Evolutionary conservation across 352 stramenopile species (phyloP).

Genomic region (Phytophthora pluvialis): DNA sequence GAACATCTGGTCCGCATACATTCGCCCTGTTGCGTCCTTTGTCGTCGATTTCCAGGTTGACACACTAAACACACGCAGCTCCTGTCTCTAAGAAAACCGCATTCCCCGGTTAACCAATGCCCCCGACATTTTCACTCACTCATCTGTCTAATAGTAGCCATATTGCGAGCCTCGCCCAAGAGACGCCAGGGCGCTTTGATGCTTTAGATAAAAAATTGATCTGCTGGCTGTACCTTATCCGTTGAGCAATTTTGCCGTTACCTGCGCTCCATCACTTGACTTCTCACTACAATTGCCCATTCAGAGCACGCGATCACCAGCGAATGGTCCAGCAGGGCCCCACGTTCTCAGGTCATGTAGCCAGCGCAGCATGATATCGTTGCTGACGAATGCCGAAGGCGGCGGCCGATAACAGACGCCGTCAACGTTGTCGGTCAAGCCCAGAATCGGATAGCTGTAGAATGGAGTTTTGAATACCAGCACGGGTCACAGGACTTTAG

Average conservation of each 20-base stretch:
- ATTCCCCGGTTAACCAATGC: not conserved
- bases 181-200: not conserved
- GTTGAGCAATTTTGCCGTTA: not conserved
- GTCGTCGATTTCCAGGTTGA: not conserved
- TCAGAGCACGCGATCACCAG: not conserved
- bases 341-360: not conserved
- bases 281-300: not conserved
- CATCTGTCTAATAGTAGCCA: not conserved
- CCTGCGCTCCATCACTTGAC: not conserved
- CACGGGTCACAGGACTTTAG: too few species aligned
- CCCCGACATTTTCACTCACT: not conserved
- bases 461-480: too few species aligned
- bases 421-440: not conserved
- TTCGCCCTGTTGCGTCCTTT: not conserved
- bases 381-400: not conserved
- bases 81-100: not conserved
- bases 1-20: not conserved
- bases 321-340: not conserved
- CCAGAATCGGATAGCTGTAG: too few species aligned
- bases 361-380: not conserved
- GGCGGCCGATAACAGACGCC: not conserved
- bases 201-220: not conserved
- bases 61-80: not conserved
- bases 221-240: not conserved
- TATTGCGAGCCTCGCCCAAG: not conserved